phyloP scores from a whole-genome alignment of 2,329 filamentous ascomycete species.

The Penicillium capsulatum region DNA sequence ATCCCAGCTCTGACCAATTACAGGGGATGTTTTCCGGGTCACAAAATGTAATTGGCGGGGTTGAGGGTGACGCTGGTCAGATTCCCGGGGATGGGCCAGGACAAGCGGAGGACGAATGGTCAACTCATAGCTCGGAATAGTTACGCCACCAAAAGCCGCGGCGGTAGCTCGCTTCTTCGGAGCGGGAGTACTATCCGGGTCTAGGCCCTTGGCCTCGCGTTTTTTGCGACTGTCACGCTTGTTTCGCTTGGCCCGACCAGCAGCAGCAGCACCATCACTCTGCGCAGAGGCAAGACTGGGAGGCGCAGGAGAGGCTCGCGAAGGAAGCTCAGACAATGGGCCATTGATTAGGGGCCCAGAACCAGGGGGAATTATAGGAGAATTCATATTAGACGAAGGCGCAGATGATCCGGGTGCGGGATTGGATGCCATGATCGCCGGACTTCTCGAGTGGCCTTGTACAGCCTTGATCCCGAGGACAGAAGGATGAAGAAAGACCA shows the following conservation, averaged over 20 bases:
- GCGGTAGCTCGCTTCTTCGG: constrained; percentile 35
- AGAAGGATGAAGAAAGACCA: too few relatives aligned
- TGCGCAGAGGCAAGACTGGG: constrained; percentile 27
- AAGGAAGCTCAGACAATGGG: constrained; percentile 28
- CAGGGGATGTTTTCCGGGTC: constrained; percentile 33
- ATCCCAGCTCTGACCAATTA: constrained; percentile 36
- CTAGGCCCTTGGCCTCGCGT: constrained; percentile 41
- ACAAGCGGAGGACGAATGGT: constrained; percentile 39
- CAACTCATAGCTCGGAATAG: constrained; percentile 37
- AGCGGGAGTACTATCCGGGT: constrained; percentile 32
- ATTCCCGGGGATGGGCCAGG: constrained; percentile 38
- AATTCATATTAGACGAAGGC: constrained; percentile 37
- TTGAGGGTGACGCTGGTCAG: constrained; percentile 37
- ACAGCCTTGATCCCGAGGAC: too few relatives aligned
- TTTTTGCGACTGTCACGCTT: constrained; percentile 45
- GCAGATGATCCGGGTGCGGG: constrained; percentile 34
- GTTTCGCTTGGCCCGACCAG: constrained; percentile 38
- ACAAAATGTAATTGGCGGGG: constrained; percentile 40
- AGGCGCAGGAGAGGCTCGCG: constrained; percentile 34
- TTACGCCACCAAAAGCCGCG: constrained; percentile 29
- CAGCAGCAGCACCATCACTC: constrained; percentile 27
- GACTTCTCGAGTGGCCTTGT: too few relatives aligned
- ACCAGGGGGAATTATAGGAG: constrained; percentile 29
- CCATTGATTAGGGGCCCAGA: constrained; percentile 28
- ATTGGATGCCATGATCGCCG: constrained; percentile 32